Conservation (phyloP, 208 protist genomes). For the Phytomonas francai region DNA sequence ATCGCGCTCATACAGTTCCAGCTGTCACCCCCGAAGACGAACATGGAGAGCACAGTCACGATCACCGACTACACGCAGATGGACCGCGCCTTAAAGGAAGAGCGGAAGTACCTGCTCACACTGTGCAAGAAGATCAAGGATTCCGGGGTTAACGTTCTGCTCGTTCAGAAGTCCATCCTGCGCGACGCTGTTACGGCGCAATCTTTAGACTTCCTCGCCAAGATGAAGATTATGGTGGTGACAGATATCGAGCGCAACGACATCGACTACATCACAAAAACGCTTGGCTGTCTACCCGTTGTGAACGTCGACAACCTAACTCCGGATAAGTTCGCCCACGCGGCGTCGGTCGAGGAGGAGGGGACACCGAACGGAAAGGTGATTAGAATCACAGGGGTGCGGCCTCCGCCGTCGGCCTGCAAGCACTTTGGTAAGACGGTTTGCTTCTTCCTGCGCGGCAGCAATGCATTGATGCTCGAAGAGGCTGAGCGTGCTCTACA, state of each 20-base stretch:
- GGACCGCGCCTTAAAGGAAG: conserved; percentile 96
- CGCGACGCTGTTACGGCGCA: conserved; percentile 97
- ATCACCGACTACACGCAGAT: conserved; percentile 97
- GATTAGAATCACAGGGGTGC: conserved; percentile 94
- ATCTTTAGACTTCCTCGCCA: conserved; percentile 97
- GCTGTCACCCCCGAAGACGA: conserved; percentile 98
- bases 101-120: conserved; percentile 96
- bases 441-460: conserved; percentile 94
- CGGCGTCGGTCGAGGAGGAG: conserved; percentile 94
- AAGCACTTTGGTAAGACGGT: conserved; percentile 91
- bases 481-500: conserved; percentile 98
- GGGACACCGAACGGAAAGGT: conserved; percentile 85
- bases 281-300: conserved; percentile 95
- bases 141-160: conserved; percentile 97
- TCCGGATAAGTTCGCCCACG: conserved; percentile 95
- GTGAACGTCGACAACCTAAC: conserved; percentile 95
- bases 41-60: conserved; percentile 94
- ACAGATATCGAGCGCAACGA: conserved; percentile 98
- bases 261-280: conserved; percentile 98
- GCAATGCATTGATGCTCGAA: conserved; percentile 96
- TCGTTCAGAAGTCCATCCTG: conserved; percentile 99
- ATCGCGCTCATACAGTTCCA: conserved; percentile 99
- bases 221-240: conserved; percentile 99
- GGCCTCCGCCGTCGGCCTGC: conserved; percentile 29
- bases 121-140: conserved; percentile 98